These are phyloP conservation scores for Nicotiana obtusifolia DNA, from an alignment of 257 asterid genomes.

Conservation along the genomic window DNA sequence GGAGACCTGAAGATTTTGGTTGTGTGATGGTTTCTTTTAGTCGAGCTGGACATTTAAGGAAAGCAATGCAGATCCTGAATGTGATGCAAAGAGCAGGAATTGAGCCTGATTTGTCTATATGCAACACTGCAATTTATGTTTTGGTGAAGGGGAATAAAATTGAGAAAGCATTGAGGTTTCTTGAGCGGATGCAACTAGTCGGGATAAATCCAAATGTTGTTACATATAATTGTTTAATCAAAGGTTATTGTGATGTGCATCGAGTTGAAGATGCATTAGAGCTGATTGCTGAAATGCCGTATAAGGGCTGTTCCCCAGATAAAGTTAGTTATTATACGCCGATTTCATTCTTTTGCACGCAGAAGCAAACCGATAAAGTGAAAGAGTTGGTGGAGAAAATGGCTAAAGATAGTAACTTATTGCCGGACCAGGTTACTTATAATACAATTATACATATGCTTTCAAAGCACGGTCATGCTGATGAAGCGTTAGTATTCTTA, in stretches of 20 bases:
- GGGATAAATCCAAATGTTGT: constrained; percentile 65
- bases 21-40: constrained; percentile 90
- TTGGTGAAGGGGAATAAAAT: constrained; percentile 70
- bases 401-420: constrained; percentile 48
- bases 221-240: constrained; percentile 75
- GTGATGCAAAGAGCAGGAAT: constrained; percentile 73
- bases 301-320: constrained; percentile 67
- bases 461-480: constrained; percentile 65
- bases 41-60: constrained; percentile 80
- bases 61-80: constrained; percentile 72
- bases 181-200: constrained; percentile 66
- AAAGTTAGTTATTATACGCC: constrained; percentile 72
- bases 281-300: constrained; percentile 67
- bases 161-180: constrained; percentile 72
- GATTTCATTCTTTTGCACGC: constrained; percentile 63
- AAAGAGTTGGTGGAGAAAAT: constrained; percentile 63
- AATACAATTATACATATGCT: constrained; percentile 65
- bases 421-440: constrained; percentile 73
- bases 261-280: constrained; percentile 50
- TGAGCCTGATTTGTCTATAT: constrained; percentile 54
- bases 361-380: constrained; percentile 53
- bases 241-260: constrained; percentile 73
- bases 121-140: constrained; percentile 77
- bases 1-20: constrained; percentile 69
- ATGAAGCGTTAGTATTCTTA: constrained; percentile 64